Percentiles rank a stretch among this genome's conserved stretches.
These are phyloP conservation scores for Aquilaria malaccensis DNA, from an alignment of 345 rosid species.

Conservation along the genomic window DNA sequence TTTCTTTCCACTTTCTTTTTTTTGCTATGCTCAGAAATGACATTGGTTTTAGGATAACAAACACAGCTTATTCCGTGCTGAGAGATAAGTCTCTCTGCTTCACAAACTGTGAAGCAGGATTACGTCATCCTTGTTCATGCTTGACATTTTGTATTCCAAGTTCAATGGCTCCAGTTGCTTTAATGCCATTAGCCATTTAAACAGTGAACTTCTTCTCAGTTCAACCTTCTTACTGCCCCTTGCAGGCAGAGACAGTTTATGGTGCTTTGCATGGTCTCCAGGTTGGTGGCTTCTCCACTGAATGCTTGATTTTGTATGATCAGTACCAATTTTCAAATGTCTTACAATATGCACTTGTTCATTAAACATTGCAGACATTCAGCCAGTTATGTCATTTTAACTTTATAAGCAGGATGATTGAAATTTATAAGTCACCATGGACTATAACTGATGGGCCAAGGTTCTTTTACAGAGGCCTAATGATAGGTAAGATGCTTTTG, in stretches of 20 bases:
- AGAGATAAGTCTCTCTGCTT: no score
- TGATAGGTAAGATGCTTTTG: constrained; percentile 42
- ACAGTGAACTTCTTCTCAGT: constrained; percentile 1
- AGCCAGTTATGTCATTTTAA: constrained; percentile 65
- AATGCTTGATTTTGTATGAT: constrained; percentile 1
- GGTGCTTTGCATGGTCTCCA: constrained; percentile 76
- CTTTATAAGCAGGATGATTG: constrained; percentile 31
- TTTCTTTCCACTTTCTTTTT: no score
- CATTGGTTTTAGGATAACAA: no score
- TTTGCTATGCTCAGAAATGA: no score
- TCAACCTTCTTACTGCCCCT: constrained; percentile 11
- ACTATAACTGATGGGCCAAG: constrained; percentile 55
- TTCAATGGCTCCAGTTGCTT: no score
- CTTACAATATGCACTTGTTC: constrained; percentile 7
- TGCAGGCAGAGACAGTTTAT: constrained; percentile 59
- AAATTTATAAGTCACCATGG: constrained; percentile 57
- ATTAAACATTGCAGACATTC: constrained; percentile 47
- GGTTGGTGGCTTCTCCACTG: constrained; percentile 25
- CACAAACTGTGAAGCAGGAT: no score
- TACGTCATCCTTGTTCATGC: no score
- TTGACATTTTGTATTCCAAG: no score
- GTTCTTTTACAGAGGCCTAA: constrained; percentile 61
- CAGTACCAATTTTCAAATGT: constrained; percentile 1
- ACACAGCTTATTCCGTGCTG: no score
- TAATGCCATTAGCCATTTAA: neutral